Conservation (phyloP, 2,329 filamentous ascomycete genomes). For the Grosmannia huntii region DNA sequence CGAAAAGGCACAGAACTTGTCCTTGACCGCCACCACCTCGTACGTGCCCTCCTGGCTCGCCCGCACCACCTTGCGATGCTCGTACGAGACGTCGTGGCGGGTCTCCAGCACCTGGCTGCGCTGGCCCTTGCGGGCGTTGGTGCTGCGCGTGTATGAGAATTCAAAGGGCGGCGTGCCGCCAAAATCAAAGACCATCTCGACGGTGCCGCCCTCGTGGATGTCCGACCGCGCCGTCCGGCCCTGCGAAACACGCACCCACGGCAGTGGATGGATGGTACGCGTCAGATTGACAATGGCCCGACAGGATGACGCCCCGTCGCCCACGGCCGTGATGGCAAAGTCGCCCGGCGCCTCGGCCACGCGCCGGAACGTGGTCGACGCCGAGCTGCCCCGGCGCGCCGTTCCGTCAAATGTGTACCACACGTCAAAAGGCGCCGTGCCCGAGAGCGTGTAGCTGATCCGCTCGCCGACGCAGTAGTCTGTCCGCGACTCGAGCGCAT, state of each 20-base stretch:
- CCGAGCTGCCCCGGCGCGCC: conserved; percentile 64
- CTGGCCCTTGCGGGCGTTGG: conserved; percentile 67
- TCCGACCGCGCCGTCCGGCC: conserved; percentile 72
- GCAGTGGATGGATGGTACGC: conserved; percentile 83
- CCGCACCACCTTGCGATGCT: conserved; percentile 67
- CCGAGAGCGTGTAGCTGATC: conserved; percentile 81
- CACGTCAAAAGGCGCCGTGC: conserved; percentile 83
- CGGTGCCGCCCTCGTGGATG: conserved; percentile 92
- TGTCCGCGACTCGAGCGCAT: conserved; percentile 66
- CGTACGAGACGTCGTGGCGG: conserved; percentile 71
- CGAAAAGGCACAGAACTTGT: conserved; percentile 80
- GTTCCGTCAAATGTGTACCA: conserved; percentile 79
- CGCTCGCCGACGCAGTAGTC: conserved; percentile 96
- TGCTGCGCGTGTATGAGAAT: conserved; percentile 89
- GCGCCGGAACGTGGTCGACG: conserved; percentile 76
- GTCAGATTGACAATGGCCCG: conserved; percentile 64
- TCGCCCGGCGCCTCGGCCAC: conserved; percentile 83
- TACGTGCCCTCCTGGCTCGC: conserved; percentile 93
- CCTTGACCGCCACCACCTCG: conserved; percentile 92
- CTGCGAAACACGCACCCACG: conserved; percentile 78
- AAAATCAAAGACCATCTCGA: conserved; percentile 90
- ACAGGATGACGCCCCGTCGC: conserved; percentile 81
- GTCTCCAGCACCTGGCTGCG: conserved; percentile 78
- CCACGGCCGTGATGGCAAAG: conserved; percentile 76
- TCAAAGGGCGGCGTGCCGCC: conserved; percentile 93